These are phyloP conservation scores for Pisolithus microcarpus DNA, from an alignment of 768 basidiomycete genomes.

Conservation along the genomic window DNA sequence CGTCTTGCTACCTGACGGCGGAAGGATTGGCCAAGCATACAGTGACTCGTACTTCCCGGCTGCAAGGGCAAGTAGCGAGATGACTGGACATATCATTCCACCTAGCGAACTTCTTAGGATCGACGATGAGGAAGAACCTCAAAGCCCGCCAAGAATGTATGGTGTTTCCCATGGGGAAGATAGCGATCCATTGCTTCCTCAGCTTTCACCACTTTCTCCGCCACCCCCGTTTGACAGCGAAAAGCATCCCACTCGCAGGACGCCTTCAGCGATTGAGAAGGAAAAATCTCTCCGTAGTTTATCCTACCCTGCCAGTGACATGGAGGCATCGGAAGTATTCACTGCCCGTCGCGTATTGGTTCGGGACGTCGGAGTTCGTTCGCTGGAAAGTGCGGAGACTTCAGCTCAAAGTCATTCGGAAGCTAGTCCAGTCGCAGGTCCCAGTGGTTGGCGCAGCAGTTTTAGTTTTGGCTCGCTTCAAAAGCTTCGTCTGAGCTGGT, in stretches of 20 bases:
- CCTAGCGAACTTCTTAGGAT: constrained; percentile 30
- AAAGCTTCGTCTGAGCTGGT: constrained; percentile 54
- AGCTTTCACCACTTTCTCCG: constrained; percentile 31
- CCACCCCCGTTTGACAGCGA: constrained; percentile 33
- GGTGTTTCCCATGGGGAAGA: constrained; percentile 7
- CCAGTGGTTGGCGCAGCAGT: constrained; percentile 25
- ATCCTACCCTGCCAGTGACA: constrained; percentile 28
- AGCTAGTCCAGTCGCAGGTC: constrained; percentile 18
- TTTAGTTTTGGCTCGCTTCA: constrained; percentile 46
- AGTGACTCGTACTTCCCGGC: constrained; percentile 8
- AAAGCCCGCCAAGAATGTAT: constrained; percentile 25
- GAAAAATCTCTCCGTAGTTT: constrained; percentile 28
- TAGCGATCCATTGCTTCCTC: constrained; percentile 20
- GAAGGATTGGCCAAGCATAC: constrained; percentile 28
- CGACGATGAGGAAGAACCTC: constrained; percentile 27
- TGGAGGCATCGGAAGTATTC: constrained; percentile 27
- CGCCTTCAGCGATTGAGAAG: constrained; percentile 24
- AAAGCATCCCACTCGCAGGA: constrained; percentile 17
- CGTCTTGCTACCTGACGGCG: constrained; percentile 24
- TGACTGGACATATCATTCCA: constrained; percentile 29
- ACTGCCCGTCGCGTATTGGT: constrained; percentile 36
- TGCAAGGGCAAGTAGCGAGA: constrained; percentile 26
- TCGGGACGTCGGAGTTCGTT: constrained; percentile 23
- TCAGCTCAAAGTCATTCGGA: constrained; percentile 9
- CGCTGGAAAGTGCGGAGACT: constrained; percentile 15